Percentiles rank a stretch among this genome's conserved stretches.
Evolutionary conservation across 1,139 yeast species (phyloP).

Genomic region (Saccharomyces hybrid): DNA sequence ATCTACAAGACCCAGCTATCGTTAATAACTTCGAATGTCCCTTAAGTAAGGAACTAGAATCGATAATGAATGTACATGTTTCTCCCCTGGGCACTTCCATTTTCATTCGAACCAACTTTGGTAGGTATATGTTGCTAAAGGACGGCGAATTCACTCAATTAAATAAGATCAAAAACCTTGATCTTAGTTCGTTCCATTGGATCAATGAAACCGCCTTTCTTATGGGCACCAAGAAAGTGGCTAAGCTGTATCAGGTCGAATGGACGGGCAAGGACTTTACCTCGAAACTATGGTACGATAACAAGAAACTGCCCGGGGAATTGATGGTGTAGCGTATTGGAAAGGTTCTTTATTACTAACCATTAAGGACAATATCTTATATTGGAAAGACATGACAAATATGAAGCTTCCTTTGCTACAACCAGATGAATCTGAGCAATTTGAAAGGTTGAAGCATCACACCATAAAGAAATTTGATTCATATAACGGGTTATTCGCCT

Average conservation of each 20-base stretch:
- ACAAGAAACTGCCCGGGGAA: background rate
- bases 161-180: constrained; percentile 19
- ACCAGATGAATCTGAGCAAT: constrained; percentile 34
- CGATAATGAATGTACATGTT: background rate
- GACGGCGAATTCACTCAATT: background rate
- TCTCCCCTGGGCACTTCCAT: background rate
- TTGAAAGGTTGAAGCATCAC: constrained; percentile 31
- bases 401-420: constrained; percentile 2
- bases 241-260: constrained; percentile 16
- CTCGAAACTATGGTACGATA: background rate
- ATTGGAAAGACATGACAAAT: background rate
- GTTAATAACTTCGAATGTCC: background rate
- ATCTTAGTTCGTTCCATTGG: constrained; percentile 22
- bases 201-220: constrained; percentile 13
- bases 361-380: background rate
- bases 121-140: background rate
- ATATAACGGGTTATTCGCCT: constrained; percentile 34
- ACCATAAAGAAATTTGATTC: constrained; percentile 31
- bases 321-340: constrained; percentile 39
- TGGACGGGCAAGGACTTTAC: background rate
- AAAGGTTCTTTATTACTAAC: constrained; percentile 7
- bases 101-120: background rate
- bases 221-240: constrained; percentile 26
- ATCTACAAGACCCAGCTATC: background rate
- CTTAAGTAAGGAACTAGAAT: background rate